Base-by-base conservation (phyloP, 164 flowering plant genomes). In the Protea cynaroides region DNA sequence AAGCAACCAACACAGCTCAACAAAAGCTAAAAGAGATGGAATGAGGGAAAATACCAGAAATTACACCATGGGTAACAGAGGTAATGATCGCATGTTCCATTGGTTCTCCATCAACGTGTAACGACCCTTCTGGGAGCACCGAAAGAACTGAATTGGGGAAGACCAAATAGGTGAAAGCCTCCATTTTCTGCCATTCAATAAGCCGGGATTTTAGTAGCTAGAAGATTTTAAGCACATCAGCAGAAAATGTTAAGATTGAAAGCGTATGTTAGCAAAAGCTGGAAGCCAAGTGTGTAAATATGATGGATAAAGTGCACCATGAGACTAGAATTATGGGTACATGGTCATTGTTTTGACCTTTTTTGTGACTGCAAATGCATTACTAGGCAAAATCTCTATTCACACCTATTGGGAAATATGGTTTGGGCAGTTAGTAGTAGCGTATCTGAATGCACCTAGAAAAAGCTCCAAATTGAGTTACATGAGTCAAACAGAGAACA, bases 21-120 rank as follows among this genome's bases (percentile, higher is more conserved):
- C 34, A 29, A 29, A 29, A 29, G 34, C 34, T 29, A 29, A 29
- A 29, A 36, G 19, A 21, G 11, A 63, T 15, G 53, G 23, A 12
- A 10, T n/a, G 14, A 23, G 57, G 1, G 44, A 25, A 59, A 50
- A 62, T 83, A 87, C 98, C 97, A 81, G 84, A 71, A 90, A 93
- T 87, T 23, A 72, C 78, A 60, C 98, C 97, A 71, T 74, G 89
- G 24, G 92, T 90, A 64, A 83, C 81, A 71, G 97, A 88, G 55
- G 95, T 83, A 71, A 93, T 81, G 67, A 89, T 62, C 50, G 88
- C 98, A 73, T 83, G 75, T 64, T 83, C 92, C 73, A 75, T 55
- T 1, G 81, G 79, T 65, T 87, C 91, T 57, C 82, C 80, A 58
- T 73, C 75, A 36, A 53, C 75, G 22, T 47, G 49, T 52, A 51